Evolutionary conservation across 139 green algal species (phyloP).

Genomic region (Chlorella vulgaris): DNA sequence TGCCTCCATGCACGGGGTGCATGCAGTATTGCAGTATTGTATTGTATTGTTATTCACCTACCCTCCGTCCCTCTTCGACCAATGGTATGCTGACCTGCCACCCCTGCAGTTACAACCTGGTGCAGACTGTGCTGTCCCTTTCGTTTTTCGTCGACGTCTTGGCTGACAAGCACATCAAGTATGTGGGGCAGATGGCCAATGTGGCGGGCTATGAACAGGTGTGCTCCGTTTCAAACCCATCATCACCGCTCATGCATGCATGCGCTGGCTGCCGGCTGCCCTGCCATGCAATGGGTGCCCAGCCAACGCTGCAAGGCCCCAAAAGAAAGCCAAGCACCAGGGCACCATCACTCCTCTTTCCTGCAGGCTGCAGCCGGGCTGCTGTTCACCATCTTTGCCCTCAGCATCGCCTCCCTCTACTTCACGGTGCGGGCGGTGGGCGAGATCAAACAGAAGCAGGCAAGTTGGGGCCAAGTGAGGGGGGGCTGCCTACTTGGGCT

Average conservation of each 20-base stretch:
- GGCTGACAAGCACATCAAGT: not conserved
- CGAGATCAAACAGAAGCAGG: conserved; percentile 61
- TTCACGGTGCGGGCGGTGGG: conserved; percentile 57
- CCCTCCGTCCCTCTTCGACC: too few relatives aligned
- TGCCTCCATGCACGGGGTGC: not conserved
- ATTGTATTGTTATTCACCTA: too few relatives aligned
- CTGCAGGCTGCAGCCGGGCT: conserved; percentile 53
- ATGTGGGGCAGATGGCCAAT: not conserved
- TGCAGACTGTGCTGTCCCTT: conserved; percentile 64
- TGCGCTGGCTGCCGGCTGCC: not conserved
- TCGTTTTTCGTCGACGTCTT: conserved; percentile 67
- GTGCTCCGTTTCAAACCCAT: not conserved
- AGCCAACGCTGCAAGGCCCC: conserved; percentile 5
- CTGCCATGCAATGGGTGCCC: not conserved
- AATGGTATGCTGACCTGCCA: not conserved
- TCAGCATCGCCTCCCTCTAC: conserved; percentile 52
- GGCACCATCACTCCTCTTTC: not conserved
- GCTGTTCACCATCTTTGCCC: conserved; percentile 77
- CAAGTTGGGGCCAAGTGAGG: not conserved
- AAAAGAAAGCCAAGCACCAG: conserved; percentile 42
- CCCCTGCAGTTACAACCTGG: conserved; percentile 65
- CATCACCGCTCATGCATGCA: not conserved
- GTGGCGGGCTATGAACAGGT: not conserved
- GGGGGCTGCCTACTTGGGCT: not conserved
- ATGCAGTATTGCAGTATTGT: not conserved